Evolutionary conservation across 2,329 filamentous ascomycete species (phyloP), one percentile per base, ranked within the genome.

Genomic region (Fusarium buxicola): DNA sequence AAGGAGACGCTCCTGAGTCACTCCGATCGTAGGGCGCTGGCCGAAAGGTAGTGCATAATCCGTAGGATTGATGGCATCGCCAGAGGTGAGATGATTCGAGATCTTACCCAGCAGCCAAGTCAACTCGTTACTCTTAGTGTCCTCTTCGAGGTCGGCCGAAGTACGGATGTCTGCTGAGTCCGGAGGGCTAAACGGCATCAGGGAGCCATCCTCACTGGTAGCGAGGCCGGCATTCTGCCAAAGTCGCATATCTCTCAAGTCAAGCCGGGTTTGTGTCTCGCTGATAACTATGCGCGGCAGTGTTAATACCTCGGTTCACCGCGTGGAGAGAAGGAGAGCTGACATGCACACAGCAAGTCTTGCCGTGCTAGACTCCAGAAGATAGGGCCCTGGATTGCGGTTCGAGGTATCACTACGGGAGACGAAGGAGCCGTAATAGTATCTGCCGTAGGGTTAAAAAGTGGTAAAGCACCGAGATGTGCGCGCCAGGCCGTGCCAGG

Each of bases 51-150:
- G 30, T 1, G 67, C 67, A 8, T 70, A 70, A 54, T 77, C 77
- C 1, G 60, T 39, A 0, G 66, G 66, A 13, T 68, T 56, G 3
- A 85, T 75, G 5, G 82, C 80, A 54, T 87, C 85, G 2, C 83
- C 84, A 2, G 81, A 80, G 2, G 82, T 85, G 52, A 89, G 83
- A 69, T 85, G 89, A 68, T 90, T 90, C 47, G 89, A 83, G 5
- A 89, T 82, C 66, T 89, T 89, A 7, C 86, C 84, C 56, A 88
- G 79, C 8, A 90, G 81, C 87, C 87, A 90, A 7, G 89, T 82
- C 5, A 91, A 72, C 0, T 85, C 84, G 11, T 90, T 90, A 35
- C 82, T 84, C 49, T 88, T 84, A 58, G 87, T 80, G 59, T 89
- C 88, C 73, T 90, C 87, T 54, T 82, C 80, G 80, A 88, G 87